phyloP scores from a whole-genome alignment of 768 basidiomycete genomes.

The Mycena leptocephala region DNA sequence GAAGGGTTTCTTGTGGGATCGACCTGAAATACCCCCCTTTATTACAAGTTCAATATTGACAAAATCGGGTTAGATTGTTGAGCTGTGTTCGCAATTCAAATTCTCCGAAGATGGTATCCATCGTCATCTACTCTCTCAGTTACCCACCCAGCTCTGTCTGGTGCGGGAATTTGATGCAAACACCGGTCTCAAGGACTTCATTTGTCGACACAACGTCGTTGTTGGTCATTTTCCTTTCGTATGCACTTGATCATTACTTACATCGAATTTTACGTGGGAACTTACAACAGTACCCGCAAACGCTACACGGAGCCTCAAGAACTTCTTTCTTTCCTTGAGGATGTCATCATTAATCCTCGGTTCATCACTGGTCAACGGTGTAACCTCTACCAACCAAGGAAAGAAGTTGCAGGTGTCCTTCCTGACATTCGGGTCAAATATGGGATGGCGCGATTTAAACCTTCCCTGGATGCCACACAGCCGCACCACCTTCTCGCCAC shows the following conservation, averaged over 20 bases:
- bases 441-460: too few species aligned
- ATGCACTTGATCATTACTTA: too few species aligned
- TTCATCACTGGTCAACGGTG: not conserved
- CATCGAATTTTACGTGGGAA: not conserved
- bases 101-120: slow-evolving; percentile 54
- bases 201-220: slow-evolving; percentile 44
- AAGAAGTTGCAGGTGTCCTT: not conserved
- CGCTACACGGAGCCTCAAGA: slow-evolving; percentile 32
- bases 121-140: slow-evolving; percentile 41
- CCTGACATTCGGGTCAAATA: too few species aligned
- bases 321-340: slow-evolving; percentile 8
- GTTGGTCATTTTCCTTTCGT: slow-evolving; percentile 40
- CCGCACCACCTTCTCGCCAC: too few species aligned
- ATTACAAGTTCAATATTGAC: too few species aligned
- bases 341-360: not conserved
- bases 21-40: too few species aligned
- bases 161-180: slow-evolving; percentile 40
- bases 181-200: slow-evolving; percentile 38
- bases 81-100: too few species aligned
- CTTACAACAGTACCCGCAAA: slow-evolving; percentile 39
- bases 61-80: too few species aligned
- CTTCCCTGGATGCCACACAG: too few species aligned
- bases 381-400: not conserved
- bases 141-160: slow-evolving; percentile 42
- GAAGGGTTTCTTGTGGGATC: slow-evolving; percentile 40